Conservation (phyloP, 2,329 filamentous ascomycete species). For the Byssothecium circinans region DNA sequence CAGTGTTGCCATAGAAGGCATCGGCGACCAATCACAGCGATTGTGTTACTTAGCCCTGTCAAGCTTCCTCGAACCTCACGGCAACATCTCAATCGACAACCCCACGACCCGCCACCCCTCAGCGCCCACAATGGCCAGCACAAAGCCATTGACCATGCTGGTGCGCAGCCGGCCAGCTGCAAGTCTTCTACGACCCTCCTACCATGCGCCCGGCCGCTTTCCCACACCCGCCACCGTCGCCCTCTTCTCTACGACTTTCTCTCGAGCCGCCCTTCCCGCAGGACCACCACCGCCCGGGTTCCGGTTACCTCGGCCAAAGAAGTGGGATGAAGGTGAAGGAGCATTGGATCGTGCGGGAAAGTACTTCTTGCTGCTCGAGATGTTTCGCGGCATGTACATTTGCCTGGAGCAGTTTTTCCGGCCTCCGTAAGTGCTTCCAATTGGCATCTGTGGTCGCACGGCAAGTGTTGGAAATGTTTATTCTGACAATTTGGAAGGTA, state of each 20-base stretch:
- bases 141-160: constrained; percentile 52
- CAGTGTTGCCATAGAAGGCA: constrained; percentile 22
- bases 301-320: constrained; percentile 70
- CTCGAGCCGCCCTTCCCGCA: constrained; percentile 64
- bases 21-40: constrained; percentile 34
- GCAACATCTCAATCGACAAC: constrained; percentile 21
- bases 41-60: constrained; percentile 24
- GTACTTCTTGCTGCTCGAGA: constrained; percentile 94
- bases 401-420: constrained; percentile 97
- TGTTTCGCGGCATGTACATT: constrained; percentile 97
- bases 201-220: constrained; percentile 36
- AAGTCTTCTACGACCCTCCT: constrained; percentile 41
- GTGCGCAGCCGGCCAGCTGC: constrained; percentile 48
- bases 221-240: constrained; percentile 53
- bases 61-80: constrained; percentile 26
- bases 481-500: constrained; percentile 63
- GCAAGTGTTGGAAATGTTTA: background rate
- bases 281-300: constrained; percentile 81
- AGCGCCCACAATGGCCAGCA: constrained; percentile 50
- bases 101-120: constrained; percentile 28
- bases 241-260: constrained; percentile 67
- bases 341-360: constrained; percentile 82
- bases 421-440: constrained; percentile 74
- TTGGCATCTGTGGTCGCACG: constrained; percentile 12
- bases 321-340: constrained; percentile 81